Evolutionary conservation across 1,284 basidiomycete genomes (phyloP).

Genomic region (Cryptococcus amylolentus): DNA sequence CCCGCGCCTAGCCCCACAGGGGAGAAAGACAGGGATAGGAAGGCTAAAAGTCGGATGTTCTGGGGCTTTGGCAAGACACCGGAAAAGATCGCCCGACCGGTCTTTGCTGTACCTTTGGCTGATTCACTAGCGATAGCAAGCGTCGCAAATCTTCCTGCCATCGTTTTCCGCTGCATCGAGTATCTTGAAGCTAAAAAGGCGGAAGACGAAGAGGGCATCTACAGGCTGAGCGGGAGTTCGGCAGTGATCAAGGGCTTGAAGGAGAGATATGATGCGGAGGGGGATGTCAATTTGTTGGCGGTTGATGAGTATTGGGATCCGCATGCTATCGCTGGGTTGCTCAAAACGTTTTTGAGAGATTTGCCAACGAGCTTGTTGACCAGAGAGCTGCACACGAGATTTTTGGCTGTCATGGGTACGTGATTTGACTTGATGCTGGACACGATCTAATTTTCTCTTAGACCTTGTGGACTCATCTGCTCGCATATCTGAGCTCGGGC

Average conservation of each 20-base stretch:
- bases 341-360: slow-evolving; percentile 87
- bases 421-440: slow-evolving; percentile 17
- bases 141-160: slow-evolving; percentile 85
- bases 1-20: slow-evolving; percentile 22
- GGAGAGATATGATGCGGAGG: slow-evolving; percentile 92
- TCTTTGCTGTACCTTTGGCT: slow-evolving; percentile 84
- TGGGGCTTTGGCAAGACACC: slow-evolving; percentile 63
- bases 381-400: slow-evolving; percentile 80
- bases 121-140: slow-evolving; percentile 85
- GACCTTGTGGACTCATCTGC: slow-evolving; percentile 85
- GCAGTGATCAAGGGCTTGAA: slow-evolving; percentile 91
- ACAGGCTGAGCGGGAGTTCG: slow-evolving; percentile 86
- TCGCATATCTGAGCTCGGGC: slow-evolving; percentile 78
- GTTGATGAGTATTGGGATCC: slow-evolving; percentile 90
- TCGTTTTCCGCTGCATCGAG: slow-evolving; percentile 89
- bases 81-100: slow-evolving; percentile 61
- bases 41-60: slow-evolving; percentile 82
- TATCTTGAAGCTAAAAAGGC: slow-evolving; percentile 87
- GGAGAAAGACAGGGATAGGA: slow-evolving; percentile 67
- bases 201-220: slow-evolving; percentile 95
- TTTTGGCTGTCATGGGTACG: slow-evolving; percentile 86
- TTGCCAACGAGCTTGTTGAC: slow-evolving; percentile 86
- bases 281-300: slow-evolving; percentile 79
- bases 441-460: slow-evolving; percentile 39
- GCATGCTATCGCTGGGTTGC: slow-evolving; percentile 86